These are phyloP conservation scores for Angomonas desouzai DNA, from an alignment of 208 protist genomes.

Conservation along the genomic window DNA sequence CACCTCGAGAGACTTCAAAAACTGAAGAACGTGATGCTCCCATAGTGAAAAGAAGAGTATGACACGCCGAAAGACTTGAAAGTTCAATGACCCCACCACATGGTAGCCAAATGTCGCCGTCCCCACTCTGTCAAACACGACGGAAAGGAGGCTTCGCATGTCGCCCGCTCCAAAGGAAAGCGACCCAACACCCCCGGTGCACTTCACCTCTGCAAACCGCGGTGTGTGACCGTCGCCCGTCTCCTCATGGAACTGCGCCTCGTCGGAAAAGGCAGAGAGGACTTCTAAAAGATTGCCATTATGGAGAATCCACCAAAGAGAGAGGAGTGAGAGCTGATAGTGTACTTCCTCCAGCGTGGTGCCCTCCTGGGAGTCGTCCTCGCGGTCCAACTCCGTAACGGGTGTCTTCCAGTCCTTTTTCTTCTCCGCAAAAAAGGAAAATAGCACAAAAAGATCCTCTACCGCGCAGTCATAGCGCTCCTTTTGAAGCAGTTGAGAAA, in stretches of 20 bases:
- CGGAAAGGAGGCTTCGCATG: slow-evolving; percentile 36
- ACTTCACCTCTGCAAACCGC: neutral
- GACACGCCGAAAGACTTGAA: slow-evolving; percentile 53
- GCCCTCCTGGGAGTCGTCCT: neutral
- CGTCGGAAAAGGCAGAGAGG: neutral
- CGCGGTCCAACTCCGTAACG: neutral
- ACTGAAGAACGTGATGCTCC: slow-evolving; percentile 15
- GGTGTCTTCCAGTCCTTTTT: neutral
- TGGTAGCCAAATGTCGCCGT: slow-evolving; percentile 53
- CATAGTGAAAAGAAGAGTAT: slow-evolving; percentile 55
- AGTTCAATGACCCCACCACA: slow-evolving; percentile 36
- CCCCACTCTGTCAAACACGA: slow-evolving; percentile 43
- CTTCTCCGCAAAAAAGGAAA: slow-evolving; percentile 6
- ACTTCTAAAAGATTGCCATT: neutral
- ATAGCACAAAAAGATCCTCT: slow-evolving; percentile 8
- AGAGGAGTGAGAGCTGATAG: neutral
- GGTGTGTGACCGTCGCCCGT: neutral
- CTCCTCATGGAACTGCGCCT: neutral
- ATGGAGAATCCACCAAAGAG: slow-evolving; percentile 3
- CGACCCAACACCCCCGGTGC: neutral
- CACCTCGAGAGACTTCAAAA: neutral
- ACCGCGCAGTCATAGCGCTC: slow-evolving; percentile 3
- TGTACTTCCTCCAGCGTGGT: neutral
- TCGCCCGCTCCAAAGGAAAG: slow-evolving; percentile 32
- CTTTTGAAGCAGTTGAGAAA: neutral